Conservation (phyloP, 129 eudicot species). For the carrot (Daucus carota) region DNA sequence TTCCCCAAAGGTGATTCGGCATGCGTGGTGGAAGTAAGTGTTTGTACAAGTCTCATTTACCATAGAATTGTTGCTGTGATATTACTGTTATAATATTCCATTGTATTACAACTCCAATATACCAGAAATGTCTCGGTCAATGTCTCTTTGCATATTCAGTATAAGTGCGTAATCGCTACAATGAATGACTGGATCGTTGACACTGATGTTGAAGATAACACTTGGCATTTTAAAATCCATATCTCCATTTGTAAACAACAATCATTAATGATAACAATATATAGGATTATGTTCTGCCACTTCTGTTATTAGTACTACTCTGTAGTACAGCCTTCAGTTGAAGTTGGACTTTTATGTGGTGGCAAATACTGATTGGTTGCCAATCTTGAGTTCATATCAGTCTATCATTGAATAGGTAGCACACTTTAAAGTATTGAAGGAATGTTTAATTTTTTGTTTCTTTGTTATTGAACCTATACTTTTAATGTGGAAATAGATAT, state of each 20-base stretch:
- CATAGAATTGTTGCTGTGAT: neutral
- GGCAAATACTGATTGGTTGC: neutral
- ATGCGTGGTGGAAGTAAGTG: conserved; percentile 70
- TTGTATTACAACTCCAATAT: neutral
- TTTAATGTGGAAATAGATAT: too few relatives aligned
- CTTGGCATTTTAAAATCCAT: neutral
- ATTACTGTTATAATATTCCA: neutral
- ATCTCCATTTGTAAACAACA: neutral
- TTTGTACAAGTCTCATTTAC: conserved; percentile 11
- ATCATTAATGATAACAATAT: neutral
- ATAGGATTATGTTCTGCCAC: neutral
- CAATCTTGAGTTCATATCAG: neutral
- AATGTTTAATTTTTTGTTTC: neutral
- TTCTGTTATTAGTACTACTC: neutral
- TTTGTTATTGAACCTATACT: neutral
- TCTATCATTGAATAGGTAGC: neutral
- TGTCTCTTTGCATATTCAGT: neutral
- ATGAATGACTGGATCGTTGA: neutral
- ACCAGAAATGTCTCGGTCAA: neutral
- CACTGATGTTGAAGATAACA: neutral
- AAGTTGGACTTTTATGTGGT: neutral
- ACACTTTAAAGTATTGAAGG: neutral
- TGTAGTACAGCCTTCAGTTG: neutral
- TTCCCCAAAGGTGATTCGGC: conserved; percentile 79
- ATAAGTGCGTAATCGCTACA: neutral